Conservation (phyloP, 2,329 filamentous ascomycete species). For the Calonectria pseudoturangicola region DNA sequence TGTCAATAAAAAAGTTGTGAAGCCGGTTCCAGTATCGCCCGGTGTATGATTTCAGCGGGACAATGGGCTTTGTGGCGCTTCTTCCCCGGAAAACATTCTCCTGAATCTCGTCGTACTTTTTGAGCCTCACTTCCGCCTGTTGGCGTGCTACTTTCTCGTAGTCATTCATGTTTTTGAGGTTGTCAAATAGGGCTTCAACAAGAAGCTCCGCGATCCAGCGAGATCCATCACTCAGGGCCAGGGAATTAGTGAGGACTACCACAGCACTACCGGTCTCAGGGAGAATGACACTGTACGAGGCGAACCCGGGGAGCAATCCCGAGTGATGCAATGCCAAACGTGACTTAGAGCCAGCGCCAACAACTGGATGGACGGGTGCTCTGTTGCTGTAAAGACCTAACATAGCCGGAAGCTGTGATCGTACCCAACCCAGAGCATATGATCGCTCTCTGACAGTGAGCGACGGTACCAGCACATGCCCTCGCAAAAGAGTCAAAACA, state of each 20-base stretch:
- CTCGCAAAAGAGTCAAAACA: not conserved
- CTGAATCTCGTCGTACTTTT: not conserved
- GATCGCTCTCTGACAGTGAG: not conserved
- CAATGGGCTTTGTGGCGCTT: not conserved
- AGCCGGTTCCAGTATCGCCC: constrained; percentile 5
- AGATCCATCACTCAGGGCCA: not conserved
- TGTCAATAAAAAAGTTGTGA: not conserved
- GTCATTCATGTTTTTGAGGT: not conserved
- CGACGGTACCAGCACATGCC: not conserved
- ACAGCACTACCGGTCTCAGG: not conserved
- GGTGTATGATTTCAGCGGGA: not conserved
- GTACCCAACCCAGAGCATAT: not conserved
- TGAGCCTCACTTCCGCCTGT: not conserved
- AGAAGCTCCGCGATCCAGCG: constrained; percentile 6
- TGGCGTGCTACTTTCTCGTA: not conserved
- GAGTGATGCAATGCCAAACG: not conserved
- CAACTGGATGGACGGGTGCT: not conserved
- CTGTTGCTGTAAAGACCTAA: not conserved
- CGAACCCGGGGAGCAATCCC: not conserved
- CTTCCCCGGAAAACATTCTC: not conserved
- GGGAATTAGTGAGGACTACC: constrained; percentile 6
- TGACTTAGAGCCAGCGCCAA: not conserved
- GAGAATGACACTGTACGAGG: not conserved
- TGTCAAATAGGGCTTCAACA: not conserved
- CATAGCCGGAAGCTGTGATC: not conserved